Base-by-base conservation (phyloP, 2,329 filamentous ascomycete genomes). In the Talaromyces sp. region DNA sequence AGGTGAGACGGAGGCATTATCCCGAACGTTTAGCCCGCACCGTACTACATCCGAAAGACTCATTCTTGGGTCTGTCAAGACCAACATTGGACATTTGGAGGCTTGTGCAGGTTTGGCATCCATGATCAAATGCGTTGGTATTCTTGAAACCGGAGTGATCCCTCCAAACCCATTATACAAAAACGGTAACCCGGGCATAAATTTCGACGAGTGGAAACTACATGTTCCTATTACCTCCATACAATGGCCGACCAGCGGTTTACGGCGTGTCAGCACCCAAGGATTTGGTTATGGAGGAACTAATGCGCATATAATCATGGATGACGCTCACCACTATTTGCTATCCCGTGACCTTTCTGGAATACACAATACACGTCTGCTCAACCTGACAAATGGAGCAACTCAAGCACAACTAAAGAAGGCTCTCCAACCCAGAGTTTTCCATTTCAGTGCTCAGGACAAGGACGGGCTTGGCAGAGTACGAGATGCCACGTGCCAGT, bases 151-250 rank as follows among this genome's bases (percentile, higher is more conserved):
- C 9, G 68, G 61, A 5, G 2, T 64, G 0, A 69, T 75, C 27
- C 70, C 70, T 34, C 23, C 79, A 1, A 83, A 82, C 58, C 69
- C 81, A 7, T 78, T 79, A 42, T 72, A 82, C 34, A 63, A 76
- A 1, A 69, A 66, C 1, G 68, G 81, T 9, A 82, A 78, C 59
- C 77, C 78, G 0, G 68, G 65, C 3, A 75, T 84, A 0, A 61
- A 69, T n/a, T 73, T 67, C 1, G 66, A 67, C 4, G 64, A 51
- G 12, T 51, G 44, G 44, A 51, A 51, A 23, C 18, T 67, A 2
- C 34, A 44, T 40, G 55, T 57, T 12, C 55, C 55, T 36, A 57
- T 33, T 23, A 44, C 1, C 7, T 57, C 28, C 16, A 57, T 44
- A 30, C 14, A n/a, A 23, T 57, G 55, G 55, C 55, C 55, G 8